Conservation (phyloP, 2,329 filamentous ascomycete genomes). For the Penicillium italicum region DNA sequence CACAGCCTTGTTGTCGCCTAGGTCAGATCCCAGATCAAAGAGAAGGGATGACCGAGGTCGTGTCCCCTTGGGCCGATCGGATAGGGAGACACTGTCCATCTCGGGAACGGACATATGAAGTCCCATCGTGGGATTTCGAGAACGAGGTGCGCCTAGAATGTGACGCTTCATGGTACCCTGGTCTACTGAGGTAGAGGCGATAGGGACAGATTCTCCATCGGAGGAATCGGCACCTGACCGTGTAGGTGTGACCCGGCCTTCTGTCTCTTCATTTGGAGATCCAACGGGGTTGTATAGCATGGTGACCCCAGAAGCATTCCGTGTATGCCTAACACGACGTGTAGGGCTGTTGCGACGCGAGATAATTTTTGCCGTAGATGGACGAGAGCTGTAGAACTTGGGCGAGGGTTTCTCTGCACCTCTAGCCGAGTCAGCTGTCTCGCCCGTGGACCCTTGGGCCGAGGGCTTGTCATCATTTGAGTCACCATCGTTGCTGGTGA, state of each 20-base stretch:
- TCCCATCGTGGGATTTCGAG: slow-evolving; percentile 56
- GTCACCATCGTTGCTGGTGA: slow-evolving; percentile 72
- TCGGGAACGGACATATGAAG: slow-evolving; percentile 56
- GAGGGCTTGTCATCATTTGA: slow-evolving; percentile 26
- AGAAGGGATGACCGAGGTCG: slow-evolving; percentile 62
- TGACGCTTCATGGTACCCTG: slow-evolving; percentile 46
- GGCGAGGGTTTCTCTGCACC: slow-evolving; percentile 29
- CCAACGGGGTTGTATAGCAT: slow-evolving; percentile 74
- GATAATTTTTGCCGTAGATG: slow-evolving; percentile 43
- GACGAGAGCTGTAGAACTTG: slow-evolving; percentile 38
- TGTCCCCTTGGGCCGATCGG: slow-evolving; percentile 36
- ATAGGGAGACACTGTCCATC: slow-evolving; percentile 52
- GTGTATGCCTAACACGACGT: slow-evolving; percentile 54
- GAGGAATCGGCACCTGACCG: slow-evolving; percentile 30
- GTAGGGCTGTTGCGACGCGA: slow-evolving; percentile 36
- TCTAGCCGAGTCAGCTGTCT: slow-evolving; percentile 11
- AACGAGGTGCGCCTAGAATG: slow-evolving; percentile 38
- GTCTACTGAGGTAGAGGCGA: slow-evolving; percentile 30
- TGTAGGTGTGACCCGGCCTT: slow-evolving; percentile 22
- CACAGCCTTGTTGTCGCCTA: slow-evolving; percentile 60
- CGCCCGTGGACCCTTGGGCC: slow-evolving; percentile 16
- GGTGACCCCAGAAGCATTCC: slow-evolving; percentile 76
- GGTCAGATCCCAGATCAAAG: slow-evolving; percentile 69
- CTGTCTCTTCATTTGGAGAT: slow-evolving; percentile 37
- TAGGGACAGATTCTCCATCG: slow-evolving; percentile 37